These are phyloP conservation scores for Corchorus capsularis DNA, from an alignment of 345 rosid genomes.

Conservation along the genomic window DNA sequence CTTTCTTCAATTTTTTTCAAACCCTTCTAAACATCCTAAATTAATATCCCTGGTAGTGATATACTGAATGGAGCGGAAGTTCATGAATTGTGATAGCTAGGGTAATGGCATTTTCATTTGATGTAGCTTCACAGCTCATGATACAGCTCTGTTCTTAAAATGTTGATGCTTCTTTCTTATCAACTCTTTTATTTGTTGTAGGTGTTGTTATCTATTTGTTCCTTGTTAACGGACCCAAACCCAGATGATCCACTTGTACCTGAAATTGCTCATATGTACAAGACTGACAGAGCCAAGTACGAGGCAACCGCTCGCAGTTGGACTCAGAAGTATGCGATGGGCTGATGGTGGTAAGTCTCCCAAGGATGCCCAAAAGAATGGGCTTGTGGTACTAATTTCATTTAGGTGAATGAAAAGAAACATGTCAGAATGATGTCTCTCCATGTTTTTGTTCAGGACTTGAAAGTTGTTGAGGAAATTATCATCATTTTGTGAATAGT, in stretches of 20 bases:
- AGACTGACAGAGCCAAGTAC: conserved; percentile 7
- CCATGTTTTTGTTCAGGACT: too few species aligned
- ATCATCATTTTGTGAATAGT: conserved; percentile 7
- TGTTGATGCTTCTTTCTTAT: not conserved
- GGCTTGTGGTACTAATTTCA: not conserved
- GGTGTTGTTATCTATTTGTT: conserved; percentile 18
- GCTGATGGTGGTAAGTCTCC: not conserved
- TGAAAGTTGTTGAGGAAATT: not conserved
- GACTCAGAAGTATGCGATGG: conserved; percentile 16
- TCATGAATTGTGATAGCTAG: not conserved
- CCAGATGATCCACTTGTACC: conserved; percentile 21
- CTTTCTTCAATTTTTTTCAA: not conserved
- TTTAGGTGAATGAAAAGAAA: not conserved
- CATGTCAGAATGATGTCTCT: not conserved
- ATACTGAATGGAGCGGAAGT: not conserved
- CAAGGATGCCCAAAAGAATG: not conserved
- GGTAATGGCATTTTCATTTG: not conserved
- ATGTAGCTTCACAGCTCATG: not conserved
- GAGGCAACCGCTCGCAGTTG: conserved; percentile 17
- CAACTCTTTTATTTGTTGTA: not conserved
- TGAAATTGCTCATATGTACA: conserved; percentile 19
- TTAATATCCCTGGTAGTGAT: not conserved
- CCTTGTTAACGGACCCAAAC: conserved; percentile 21
- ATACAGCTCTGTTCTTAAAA: not conserved
- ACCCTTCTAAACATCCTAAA: not conserved